phyloP scores from a whole-genome alignment of 495 filamentous ascomycete species.

The Tuber calosporum region DNA sequence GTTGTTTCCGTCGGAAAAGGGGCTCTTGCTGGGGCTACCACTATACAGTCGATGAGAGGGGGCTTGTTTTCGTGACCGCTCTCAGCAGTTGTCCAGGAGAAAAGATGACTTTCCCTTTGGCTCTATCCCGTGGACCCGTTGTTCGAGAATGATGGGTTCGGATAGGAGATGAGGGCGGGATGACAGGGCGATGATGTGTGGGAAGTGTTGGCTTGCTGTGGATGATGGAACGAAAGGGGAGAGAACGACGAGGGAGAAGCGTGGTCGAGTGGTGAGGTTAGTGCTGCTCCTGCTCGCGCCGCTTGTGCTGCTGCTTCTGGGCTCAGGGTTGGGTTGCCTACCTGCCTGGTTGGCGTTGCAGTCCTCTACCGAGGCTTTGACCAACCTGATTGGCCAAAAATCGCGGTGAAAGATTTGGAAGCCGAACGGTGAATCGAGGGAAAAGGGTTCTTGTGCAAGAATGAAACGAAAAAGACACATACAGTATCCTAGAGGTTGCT shows the following conservation, averaged over 20 bases:
- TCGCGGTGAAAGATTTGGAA: constrained; percentile 25
- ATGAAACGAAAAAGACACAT: not conserved
- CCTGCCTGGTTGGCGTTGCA: constrained; percentile 22
- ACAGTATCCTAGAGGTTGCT: not conserved
- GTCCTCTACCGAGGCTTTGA: constrained; percentile 24
- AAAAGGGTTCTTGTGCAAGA: constrained; percentile 6
- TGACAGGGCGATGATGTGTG: constrained; percentile 20
- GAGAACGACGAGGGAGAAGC: constrained; percentile 20
- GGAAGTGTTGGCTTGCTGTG: constrained; percentile 20
- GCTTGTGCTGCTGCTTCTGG: not conserved
- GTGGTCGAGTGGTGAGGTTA: constrained; percentile 31
- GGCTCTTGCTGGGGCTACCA: constrained; percentile 18
- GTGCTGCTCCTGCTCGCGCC: not conserved
- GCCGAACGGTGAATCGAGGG: constrained; percentile 32
- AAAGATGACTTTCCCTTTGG: constrained; percentile 9
- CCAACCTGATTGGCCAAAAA: constrained; percentile 36
- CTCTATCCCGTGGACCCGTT: constrained; percentile 2
- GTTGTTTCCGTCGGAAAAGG: constrained; percentile 24
- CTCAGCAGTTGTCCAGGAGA: not conserved
- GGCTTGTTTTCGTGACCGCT: constrained; percentile 24
- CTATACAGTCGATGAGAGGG: constrained; percentile 22
- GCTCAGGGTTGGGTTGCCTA: constrained; percentile 21
- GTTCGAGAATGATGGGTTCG: not conserved
- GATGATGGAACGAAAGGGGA: constrained; percentile 29
- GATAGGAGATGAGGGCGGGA: constrained; percentile 14